Conservation (phyloP, 2,329 filamentous ascomycete genomes). For the Raffaelea arxii region DNA sequence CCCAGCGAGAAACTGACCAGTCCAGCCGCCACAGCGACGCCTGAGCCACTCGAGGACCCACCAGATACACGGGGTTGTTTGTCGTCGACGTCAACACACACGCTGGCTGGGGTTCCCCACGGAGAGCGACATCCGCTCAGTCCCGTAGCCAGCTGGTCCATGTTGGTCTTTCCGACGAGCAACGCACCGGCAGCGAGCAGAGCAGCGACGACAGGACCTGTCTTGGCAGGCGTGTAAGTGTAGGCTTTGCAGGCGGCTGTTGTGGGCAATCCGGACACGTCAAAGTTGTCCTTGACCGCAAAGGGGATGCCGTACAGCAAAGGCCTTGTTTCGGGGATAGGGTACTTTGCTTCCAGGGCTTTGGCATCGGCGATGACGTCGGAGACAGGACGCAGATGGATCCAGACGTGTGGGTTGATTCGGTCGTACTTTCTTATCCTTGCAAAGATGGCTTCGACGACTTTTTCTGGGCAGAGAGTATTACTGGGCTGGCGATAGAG, state of each 20-base stretch:
- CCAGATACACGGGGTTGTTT: constrained; percentile 27
- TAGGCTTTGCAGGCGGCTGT: constrained; percentile 40
- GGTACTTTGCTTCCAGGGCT: constrained; percentile 27
- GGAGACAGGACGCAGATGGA: constrained; percentile 28
- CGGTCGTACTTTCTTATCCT: constrained; percentile 37
- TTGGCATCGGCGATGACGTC: constrained; percentile 29
- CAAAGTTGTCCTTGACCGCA: constrained; percentile 46
- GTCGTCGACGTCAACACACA: constrained; percentile 12
- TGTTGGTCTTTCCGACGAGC: constrained; percentile 46
- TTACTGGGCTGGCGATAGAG: constrained; percentile 7
- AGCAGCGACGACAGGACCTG: constrained; percentile 34
- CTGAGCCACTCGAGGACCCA: constrained; percentile 46
- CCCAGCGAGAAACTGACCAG: constrained; percentile 45
- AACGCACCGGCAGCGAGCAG: constrained; percentile 41
- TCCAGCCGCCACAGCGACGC: constrained; percentile 41
- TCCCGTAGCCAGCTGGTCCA: constrained; percentile 55
- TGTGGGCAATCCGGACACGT: constrained; percentile 38
- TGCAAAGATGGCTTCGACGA: constrained; percentile 18
- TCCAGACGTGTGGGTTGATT: constrained; percentile 41
- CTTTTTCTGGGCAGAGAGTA: constrained; percentile 4
- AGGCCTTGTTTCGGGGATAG: constrained; percentile 22
- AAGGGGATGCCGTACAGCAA: constrained; percentile 47
- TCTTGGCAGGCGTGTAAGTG: constrained; percentile 33
- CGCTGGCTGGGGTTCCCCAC: constrained; percentile 37
- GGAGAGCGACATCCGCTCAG: constrained; percentile 45